Evolutionary conservation across 1,139 yeast genomes (phyloP), one percentile per base, ranked within the genome.

Genomic region (Arxiozyma bovina): DNA sequence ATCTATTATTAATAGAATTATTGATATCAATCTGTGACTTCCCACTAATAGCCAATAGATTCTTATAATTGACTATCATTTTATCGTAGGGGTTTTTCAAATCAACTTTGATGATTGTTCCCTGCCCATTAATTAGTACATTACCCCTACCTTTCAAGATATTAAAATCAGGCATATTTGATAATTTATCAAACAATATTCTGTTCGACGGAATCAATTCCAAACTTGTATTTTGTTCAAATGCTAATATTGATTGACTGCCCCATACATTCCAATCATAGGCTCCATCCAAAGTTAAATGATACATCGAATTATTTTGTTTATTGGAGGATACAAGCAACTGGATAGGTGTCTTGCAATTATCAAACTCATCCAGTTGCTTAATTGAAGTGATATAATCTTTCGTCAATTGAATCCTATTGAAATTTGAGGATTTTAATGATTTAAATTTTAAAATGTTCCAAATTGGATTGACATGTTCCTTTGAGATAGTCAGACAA

Each of bases 191-290:
- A 17, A 46, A 46, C 5, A 34, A 22, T 17, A 46, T 21, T 22
- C 25, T 46, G 3, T 22, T 46, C 1, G 49, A 46, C 11, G 49
- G 27, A 7, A 38, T 34, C 23, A 46, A 45, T 4, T 58, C 55
- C 18, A 69, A 55, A 51, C 69, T 64, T 7, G 69, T 58, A 46
- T 67, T 68, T 20, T 59, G 61, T 55, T 69, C 72, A 57, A 58
- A 67, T 0, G 70, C 68, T 7, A 67, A 62, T 30, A 69, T 58
- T 3, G 70, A 58, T 53, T 66, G 57, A 25, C 59, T 56, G 2
- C 70, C 70, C 57, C 61, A 63, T 5, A 69, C 60, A 50, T 63
- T 62, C 72, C 72, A 69, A 55, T 69, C 72, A 8, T 55, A 52
- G 1, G 65, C 55, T 1, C 72, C 72, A 42, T 64, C 61, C 30